Evolutionary conservation across 1,139 yeast genomes (phyloP), one percentile per base, ranked within the genome.

Genomic region (Zygoascus sp.): DNA sequence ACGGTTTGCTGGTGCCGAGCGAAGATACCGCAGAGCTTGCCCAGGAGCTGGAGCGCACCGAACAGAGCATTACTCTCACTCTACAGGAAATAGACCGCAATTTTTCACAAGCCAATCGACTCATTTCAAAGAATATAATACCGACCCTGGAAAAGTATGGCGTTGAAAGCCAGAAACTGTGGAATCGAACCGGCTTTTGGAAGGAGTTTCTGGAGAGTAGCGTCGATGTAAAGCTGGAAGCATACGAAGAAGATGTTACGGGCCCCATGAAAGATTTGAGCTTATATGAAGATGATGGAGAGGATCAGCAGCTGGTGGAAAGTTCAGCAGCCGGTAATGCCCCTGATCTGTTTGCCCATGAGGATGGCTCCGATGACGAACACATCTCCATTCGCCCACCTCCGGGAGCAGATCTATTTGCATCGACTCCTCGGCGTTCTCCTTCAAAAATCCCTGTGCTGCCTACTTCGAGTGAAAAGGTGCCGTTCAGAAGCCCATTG

Each of bases 11-110:
- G 15, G 39, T 20, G 6, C 35, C 45, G 10, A 17, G 32, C n/a
- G 47, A 36, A 15, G 42, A 55, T 16, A 48, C 51, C 3, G 42
- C 44, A 49, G 55, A 50, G 44, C 56, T 48, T 53, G 61, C 65
- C 21, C 73, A 70, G 40, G 87, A 83, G 57, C 68, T 85, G 47
- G 95, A 87, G 58, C 72, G 79, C 55, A 66, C 88, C 36, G 96
- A 89, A 58, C 95, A 86, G 62, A 85, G 81, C 58, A 85, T 88
- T 38, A 87, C 96, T 0, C 67, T 84, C 46, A 79, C 82, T 1
- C 67, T 89, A 44, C 96, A 87, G 62, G 83, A 81, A 50, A 85
- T 89, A 25, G 96, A 89, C 65, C 75, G 80, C 50, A 81, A 83
- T 58, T 73, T 85, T 47, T 75, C 83, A 2, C 70, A 74, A 39